These are phyloP conservation scores for Myriangium duriaei DNA, from an alignment of 2,329 filamentous ascomycete genomes.

Conservation along the genomic window DNA sequence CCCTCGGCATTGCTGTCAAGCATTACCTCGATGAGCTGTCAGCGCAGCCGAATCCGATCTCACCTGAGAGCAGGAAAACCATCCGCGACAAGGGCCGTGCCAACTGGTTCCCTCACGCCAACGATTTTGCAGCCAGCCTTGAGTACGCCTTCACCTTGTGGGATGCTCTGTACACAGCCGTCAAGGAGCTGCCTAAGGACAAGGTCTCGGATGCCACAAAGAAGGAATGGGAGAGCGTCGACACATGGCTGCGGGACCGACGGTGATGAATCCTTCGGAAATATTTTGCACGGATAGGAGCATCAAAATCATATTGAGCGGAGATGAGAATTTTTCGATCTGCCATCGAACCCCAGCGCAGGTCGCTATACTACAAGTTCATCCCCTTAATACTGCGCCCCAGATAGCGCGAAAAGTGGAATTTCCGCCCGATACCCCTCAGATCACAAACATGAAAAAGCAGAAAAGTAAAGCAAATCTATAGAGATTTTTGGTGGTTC, in stretches of 20 bases:
- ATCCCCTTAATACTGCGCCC: too few species aligned
- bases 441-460: too few species aligned
- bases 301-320: too few species aligned
- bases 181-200: slow-evolving; percentile 41
- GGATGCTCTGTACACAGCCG: slow-evolving; percentile 51
- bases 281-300: too few species aligned
- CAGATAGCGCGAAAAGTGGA: too few species aligned
- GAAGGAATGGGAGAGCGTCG: slow-evolving; percentile 45
- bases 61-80: slow-evolving; percentile 35
- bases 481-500: too few species aligned
- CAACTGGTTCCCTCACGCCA: slow-evolving; percentile 49
- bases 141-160: slow-evolving; percentile 49
- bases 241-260: slow-evolving; percentile 40
- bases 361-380: too few species aligned
- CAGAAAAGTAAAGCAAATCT: background rate
- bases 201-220: slow-evolving; percentile 31
- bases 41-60: slow-evolving; percentile 42
- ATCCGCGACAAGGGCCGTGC: slow-evolving; percentile 40
- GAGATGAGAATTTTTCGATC: too few species aligned
- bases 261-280: too few species aligned
- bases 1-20: slow-evolving; percentile 66
- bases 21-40: slow-evolving; percentile 64
- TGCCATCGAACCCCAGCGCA: too few species aligned
- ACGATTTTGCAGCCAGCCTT: slow-evolving; percentile 46
- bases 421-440: background rate